Conservation (phyloP, 768 basidiomycete species). For the Russula sp. region DNA sequence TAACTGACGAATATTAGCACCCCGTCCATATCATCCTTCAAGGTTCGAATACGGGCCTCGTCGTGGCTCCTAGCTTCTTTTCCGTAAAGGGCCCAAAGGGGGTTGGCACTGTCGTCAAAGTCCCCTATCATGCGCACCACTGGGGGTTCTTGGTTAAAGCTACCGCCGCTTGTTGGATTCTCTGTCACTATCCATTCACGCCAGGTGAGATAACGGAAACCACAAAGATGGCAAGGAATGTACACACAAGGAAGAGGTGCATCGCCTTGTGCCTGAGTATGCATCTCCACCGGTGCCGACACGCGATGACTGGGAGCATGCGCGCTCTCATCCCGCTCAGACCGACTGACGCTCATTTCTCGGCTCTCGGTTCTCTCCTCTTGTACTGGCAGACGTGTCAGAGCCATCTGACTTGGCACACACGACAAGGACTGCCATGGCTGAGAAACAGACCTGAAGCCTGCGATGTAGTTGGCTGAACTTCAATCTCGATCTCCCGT, state of each 20-base stretch:
- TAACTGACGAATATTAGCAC: slow-evolving; percentile 36
- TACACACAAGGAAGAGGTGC: not conserved
- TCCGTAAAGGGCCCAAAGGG: slow-evolving; percentile 36
- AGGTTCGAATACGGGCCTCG: slow-evolving; percentile 31
- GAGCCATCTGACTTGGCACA: not conserved
- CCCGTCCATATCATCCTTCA: slow-evolving; percentile 39
- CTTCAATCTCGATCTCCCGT: too few relatives aligned
- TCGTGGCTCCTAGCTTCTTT: slow-evolving; percentile 34
- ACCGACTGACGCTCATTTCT: not conserved
- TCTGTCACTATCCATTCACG: not conserved
- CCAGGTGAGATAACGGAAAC: not conserved
- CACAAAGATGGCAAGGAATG: not conserved
- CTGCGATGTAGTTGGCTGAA: not conserved
- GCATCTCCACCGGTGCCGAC: not conserved
- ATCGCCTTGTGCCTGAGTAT: not conserved
- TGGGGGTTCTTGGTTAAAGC: not conserved
- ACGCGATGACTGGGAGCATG: not conserved
- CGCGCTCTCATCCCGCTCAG: not conserved
- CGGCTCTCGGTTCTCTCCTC: not conserved
- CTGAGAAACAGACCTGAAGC: not conserved
- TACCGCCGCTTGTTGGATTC: not conserved
- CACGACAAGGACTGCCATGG: not conserved
- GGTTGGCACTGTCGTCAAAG: slow-evolving; percentile 35
- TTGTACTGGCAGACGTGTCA: not conserved
- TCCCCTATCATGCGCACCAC: not conserved